Conservation (phyloP, 331 rosid genomes). For the Prunus yedoensis region DNA sequence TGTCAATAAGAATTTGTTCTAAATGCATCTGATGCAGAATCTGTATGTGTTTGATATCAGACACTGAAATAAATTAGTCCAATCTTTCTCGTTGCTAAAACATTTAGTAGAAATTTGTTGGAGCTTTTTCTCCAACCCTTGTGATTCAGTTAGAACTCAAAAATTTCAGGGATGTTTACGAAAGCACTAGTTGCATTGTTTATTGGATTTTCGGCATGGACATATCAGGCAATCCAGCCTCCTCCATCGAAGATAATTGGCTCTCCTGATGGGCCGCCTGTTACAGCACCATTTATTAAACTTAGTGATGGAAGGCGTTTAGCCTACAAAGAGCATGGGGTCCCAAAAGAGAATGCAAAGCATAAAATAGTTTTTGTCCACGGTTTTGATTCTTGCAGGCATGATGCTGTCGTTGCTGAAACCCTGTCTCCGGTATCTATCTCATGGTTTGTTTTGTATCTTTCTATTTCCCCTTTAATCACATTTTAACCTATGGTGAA, state of each 20-base stretch:
- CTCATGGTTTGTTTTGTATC: not conserved
- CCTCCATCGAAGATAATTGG: constrained; percentile 78
- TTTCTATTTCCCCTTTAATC: not conserved
- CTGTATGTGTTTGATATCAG: not conserved
- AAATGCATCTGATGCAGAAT: not conserved
- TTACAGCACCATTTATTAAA: constrained; percentile 75
- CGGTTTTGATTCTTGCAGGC: constrained; percentile 60
- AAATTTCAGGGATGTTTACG: constrained; percentile 28
- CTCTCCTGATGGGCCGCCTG: constrained; percentile 60
- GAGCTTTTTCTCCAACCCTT: not conserved
- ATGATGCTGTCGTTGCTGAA: constrained; percentile 40
- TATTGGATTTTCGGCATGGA: constrained; percentile 70
- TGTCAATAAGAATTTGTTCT: not conserved
- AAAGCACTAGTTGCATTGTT: constrained; percentile 35
- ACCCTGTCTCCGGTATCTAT: constrained; percentile 53
- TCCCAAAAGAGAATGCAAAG: constrained; percentile 60
- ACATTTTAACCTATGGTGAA: constrained; percentile 22
- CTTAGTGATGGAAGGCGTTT: constrained; percentile 84
- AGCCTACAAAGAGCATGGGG: constrained; percentile 84
- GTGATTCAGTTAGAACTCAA: constrained; percentile 18
- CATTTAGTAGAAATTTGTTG: not conserved
- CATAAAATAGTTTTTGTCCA: constrained; percentile 64
- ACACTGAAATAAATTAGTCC: not conserved
- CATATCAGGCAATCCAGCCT: constrained; percentile 66
- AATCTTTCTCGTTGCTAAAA: not conserved